Percentiles rank a stretch among this genome's conserved stretches.
phyloP scores from a whole-genome alignment of 495 filamentous ascomycete species.

The Neurospora sp. region DNA sequence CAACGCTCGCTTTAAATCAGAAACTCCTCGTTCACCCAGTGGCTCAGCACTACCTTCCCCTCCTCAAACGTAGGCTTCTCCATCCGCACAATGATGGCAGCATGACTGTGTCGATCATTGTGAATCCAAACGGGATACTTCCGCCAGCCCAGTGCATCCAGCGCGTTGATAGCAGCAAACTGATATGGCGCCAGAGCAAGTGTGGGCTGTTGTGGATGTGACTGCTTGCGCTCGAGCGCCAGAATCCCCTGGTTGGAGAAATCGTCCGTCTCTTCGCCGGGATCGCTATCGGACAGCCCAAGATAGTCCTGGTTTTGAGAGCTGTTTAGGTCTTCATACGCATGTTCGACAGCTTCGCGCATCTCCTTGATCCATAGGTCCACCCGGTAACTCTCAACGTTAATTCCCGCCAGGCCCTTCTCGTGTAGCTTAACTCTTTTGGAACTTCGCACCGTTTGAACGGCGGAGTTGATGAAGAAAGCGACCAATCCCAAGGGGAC shows the following conservation, averaged over 20 bases:
- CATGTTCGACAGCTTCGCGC: constrained; percentile 60
- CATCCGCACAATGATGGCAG: constrained; percentile 76
- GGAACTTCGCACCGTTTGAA: constrained; percentile 64
- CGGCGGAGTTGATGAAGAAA: constrained; percentile 63
- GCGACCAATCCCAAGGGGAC: constrained; percentile 56
- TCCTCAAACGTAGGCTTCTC: constrained; percentile 56
- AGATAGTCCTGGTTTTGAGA: constrained; percentile 54
- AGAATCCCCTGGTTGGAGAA: constrained; percentile 15
- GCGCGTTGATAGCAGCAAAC: constrained; percentile 67
- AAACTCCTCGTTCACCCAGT: constrained; percentile 76
- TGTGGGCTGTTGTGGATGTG: constrained; percentile 41
- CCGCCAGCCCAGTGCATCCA: constrained; percentile 65
- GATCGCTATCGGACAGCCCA: constrained; percentile 27
- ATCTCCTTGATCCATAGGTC: constrained; percentile 66
- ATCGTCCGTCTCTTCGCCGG: constrained; percentile 10
- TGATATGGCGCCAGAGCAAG: constrained; percentile 71
- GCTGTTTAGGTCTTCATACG: constrained; percentile 59
- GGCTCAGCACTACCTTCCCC: constrained; percentile 65
- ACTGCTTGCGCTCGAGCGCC: constrained; percentile 28
- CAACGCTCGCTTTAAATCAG: constrained; percentile 7
- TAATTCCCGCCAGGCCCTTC: constrained; percentile 53
- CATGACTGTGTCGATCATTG: constrained; percentile 68
- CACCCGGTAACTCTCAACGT: constrained; percentile 57
- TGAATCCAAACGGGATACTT: constrained; percentile 88
- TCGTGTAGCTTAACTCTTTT: constrained; percentile 69